phyloP scores from a whole-genome alignment of 2,329 filamentous ascomycete genomes.

The Xylaria sp. region DNA sequence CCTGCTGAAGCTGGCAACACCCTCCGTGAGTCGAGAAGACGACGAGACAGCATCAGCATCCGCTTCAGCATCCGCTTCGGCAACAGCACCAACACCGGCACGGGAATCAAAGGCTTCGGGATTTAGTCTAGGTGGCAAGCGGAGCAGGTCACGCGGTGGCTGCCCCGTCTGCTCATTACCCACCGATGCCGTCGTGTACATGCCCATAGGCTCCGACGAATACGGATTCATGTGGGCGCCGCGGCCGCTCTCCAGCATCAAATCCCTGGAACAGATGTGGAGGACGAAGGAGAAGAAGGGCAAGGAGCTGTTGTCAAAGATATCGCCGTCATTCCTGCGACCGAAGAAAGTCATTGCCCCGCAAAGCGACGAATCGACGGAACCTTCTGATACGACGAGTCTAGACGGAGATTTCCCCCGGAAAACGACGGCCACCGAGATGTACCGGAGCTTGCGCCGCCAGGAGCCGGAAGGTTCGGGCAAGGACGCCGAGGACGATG shows the following conservation, averaged over 20 bases:
- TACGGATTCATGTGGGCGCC: slow-evolving; percentile 16
- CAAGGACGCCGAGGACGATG: slow-evolving; percentile 3
- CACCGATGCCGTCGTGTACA: slow-evolving; percentile 16
- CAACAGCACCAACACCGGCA: not conserved
- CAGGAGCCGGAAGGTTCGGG: not conserved
- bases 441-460: slow-evolving; percentile 12
- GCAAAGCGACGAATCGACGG: not conserved
- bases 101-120: not conserved
- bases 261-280: not conserved
- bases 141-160: not conserved
- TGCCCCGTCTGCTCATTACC: slow-evolving; percentile 20
- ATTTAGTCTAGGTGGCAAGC: not conserved
- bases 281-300: not conserved
- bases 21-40: not conserved
- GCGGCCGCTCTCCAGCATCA: not conserved
- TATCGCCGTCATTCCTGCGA: slow-evolving; percentile 7
- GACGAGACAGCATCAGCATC: not conserved
- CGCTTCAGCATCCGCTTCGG: too few relatives aligned
- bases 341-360: not conserved
- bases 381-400: not conserved
- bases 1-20: not conserved
- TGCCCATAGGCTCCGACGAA: slow-evolving; percentile 11
- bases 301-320: slow-evolving; percentile 3
- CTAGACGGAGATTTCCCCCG: not conserved
- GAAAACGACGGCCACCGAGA: slow-evolving; percentile 10